A percentile compares a stretch with the other conserved stretches of the same genome.
phyloP scores from a whole-genome alignment of 176 grass and related monocot genomes.

The Oryza australiensis region DNA sequence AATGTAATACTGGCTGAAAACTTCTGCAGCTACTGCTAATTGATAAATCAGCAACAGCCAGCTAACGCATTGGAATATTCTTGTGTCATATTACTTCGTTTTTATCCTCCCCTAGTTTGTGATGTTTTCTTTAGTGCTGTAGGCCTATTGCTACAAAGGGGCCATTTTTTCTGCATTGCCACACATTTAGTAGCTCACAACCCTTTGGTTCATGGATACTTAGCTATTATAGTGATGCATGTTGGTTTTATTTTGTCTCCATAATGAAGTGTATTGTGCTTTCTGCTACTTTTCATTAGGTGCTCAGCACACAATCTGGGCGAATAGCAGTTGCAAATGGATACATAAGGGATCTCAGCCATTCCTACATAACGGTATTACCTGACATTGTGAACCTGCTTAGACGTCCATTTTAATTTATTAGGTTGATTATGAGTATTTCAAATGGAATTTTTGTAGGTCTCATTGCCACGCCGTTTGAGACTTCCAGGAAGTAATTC shows the following conservation, averaged over 20 bases:
- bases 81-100: not conserved
- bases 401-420: constrained; percentile 7
- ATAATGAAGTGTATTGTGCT: constrained; percentile 1
- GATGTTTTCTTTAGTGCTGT: constrained; percentile 8
- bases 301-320: constrained; percentile 84
- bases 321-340: constrained; percentile 80
- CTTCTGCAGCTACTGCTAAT: constrained; percentile 16
- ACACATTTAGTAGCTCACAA: not conserved
- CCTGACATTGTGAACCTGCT: constrained; percentile 27
- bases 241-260: not conserved
- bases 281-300: constrained; percentile 43
- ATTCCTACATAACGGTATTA: constrained; percentile 69
- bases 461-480: constrained; percentile 74
- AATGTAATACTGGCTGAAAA: not conserved
- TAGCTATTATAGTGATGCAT: constrained; percentile 7
- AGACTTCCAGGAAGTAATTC: constrained; percentile 69
- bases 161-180: constrained; percentile 2
- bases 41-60: constrained; percentile 11
- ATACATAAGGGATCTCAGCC: constrained; percentile 72
- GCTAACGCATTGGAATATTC: not conserved
- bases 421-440: constrained; percentile 38
- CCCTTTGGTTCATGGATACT: not conserved
- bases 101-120: not conserved
- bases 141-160: not conserved
- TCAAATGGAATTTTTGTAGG: constrained; percentile 47